Conservation (phyloP, 768 basidiomycete species). For the Hemileccinum impolitum region DNA sequence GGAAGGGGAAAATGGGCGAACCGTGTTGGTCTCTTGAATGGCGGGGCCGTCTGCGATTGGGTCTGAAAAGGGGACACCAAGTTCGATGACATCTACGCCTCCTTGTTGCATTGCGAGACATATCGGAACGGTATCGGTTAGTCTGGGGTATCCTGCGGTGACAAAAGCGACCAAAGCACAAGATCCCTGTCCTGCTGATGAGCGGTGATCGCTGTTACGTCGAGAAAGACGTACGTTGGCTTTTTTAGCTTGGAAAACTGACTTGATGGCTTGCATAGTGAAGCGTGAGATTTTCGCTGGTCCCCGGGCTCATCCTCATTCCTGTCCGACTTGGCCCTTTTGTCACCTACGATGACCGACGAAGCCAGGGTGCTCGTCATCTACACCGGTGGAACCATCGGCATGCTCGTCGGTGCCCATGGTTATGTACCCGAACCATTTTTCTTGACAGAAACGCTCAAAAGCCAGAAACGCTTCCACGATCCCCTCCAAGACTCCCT, state of each 20-base stretch:
- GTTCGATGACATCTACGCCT: conserved; percentile 91
- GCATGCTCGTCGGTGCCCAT: conserved; percentile 74
- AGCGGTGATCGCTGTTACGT: neutral
- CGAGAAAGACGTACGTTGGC: conserved; percentile 8
- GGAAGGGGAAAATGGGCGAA: conserved; percentile 2
- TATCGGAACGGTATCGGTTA: conserved; percentile 78
- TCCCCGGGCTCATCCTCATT: too few species aligned
- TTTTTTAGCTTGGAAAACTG: conserved; percentile 28
- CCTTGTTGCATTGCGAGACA: conserved; percentile 91
- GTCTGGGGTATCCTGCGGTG: conserved; percentile 88
- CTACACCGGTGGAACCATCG: conserved; percentile 89
- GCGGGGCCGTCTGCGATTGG: conserved; percentile 94
- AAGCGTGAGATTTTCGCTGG: too few species aligned
- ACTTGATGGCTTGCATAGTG: conserved; percentile 27
- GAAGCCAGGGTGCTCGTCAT: conserved; percentile 84
- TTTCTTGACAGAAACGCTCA: conserved; percentile 81
- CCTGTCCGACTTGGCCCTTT: too few species aligned
- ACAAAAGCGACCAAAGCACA: conserved; percentile 83
- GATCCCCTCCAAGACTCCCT: conserved; percentile 86
- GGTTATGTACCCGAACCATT: conserved; percentile 86
- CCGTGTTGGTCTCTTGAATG: conserved; percentile 93
- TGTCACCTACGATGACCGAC: conserved; percentile 30
- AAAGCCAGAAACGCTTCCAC: conserved; percentile 84
- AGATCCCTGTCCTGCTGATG: conserved; percentile 24
- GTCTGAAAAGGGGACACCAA: conserved; percentile 79